Percentiles rank a stretch among this genome's conserved stretches.
Evolutionary conservation across 495 filamentous ascomycete species (phyloP).

Genomic region (Xylaria telfairii): DNA sequence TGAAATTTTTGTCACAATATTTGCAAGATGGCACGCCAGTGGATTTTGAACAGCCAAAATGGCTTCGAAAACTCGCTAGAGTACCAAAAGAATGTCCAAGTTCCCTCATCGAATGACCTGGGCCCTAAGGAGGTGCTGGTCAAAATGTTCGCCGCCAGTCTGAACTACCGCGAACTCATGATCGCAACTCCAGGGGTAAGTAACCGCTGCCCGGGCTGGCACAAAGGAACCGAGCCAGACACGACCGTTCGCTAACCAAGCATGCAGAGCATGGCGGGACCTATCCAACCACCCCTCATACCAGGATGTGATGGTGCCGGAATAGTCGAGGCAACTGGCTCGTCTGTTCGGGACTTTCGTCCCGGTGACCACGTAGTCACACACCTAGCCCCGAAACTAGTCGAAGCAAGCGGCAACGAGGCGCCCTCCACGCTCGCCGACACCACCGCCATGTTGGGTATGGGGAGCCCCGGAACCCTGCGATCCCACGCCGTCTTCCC

Average conservation of each 20-base stretch:
- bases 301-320: conserved; percentile 70
- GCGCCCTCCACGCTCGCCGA: neutral
- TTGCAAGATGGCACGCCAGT: conserved; percentile 17
- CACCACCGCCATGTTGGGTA: conserved; percentile 23
- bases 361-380: conserved; percentile 46
- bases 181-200: conserved; percentile 50
- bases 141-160: conserved; percentile 64
- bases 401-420: conserved; percentile 11
- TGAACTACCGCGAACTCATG: conserved; percentile 72
- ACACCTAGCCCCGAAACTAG: conserved; percentile 2
- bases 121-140: conserved; percentile 45
- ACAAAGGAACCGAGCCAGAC: neutral
- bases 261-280: conserved; percentile 53
- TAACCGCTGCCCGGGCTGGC: neutral
- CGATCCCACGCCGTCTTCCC: conserved; percentile 25
- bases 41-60: conserved; percentile 25
- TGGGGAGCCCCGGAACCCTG: conserved; percentile 25
- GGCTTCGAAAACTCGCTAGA: conserved; percentile 27
- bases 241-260: neutral
- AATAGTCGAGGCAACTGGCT: conserved; percentile 62
- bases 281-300: conserved; percentile 55
- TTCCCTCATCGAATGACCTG: conserved; percentile 24
- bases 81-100: conserved; percentile 18
- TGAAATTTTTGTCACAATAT: neutral
- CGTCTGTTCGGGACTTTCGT: conserved; percentile 62